Percentiles rank a stretch among this genome's conserved stretches.
Evolutionary conservation across 768 basidiomycete species (phyloP).

Genomic region (Neoboletus brunneissimus): DNA sequence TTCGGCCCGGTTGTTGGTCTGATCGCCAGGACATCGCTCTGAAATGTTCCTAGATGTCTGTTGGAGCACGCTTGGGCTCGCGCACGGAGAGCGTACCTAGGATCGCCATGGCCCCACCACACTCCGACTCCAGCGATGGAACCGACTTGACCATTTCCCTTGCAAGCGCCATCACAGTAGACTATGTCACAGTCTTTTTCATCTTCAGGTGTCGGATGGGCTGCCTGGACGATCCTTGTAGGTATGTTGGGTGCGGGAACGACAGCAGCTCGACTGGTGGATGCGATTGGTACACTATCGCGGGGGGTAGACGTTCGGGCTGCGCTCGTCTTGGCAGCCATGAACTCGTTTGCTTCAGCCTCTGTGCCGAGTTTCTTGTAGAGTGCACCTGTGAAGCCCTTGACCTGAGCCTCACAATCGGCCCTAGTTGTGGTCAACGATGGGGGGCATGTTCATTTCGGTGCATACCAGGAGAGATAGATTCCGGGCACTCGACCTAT

Average conservation of each 20-base stretch:
- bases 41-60: constrained; percentile 62
- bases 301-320: constrained; percentile 8
- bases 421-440: constrained; percentile 44
- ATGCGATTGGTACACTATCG: constrained; percentile 12
- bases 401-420: constrained; percentile 68
- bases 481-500: constrained; percentile 64
- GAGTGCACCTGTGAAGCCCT: constrained; percentile 56
- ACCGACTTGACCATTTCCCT: constrained; percentile 68
- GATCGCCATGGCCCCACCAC: constrained; percentile 76
- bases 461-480: constrained; percentile 63
- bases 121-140: constrained; percentile 83
- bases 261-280: constrained; percentile 26
- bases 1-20: constrained; percentile 89
- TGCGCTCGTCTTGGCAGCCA: constrained; percentile 32
- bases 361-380: constrained; percentile 66
- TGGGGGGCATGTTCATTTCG: constrained; percentile 30
- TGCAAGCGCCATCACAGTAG: constrained; percentile 87
- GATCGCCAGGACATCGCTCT: constrained; percentile 78
- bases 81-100: constrained; percentile 39
- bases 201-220: constrained; percentile 17
- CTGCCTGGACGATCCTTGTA: background rate
- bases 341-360: constrained; percentile 59
- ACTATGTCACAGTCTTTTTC: constrained; percentile 48
- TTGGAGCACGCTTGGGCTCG: background rate
- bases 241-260: background rate